Conservation (phyloP, 176 grass and related monocot species). For the bread wheat (Triticum aestivum) region IWGSC_CS_RefSeq_v2.1 NC_057795.1:426270793-426271292, state of each 20-base stretch:
- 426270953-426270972: slow-evolving; percentile 8
- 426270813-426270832: not conserved
- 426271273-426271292: slow-evolving; percentile 54
- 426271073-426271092: slow-evolving; percentile 33
- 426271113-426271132: not conserved
- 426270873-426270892: not conserved
- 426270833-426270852: not conserved
- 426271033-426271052: slow-evolving; percentile 21
- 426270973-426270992: not conserved
- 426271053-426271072: slow-evolving; percentile 31
- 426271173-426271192: not conserved
- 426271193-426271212: slow-evolving; percentile 12
- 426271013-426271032: not conserved
- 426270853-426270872: not conserved
- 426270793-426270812: not conserved
- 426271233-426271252: slow-evolving; percentile 22
- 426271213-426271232: slow-evolving; percentile 44
- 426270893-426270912: not conserved
- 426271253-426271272: slow-evolving; percentile 45
- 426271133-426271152: slow-evolving; percentile 35
- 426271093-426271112: slow-evolving; percentile 51
- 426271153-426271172: slow-evolving; percentile 31
- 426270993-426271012: not conserved
- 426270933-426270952: not conserved
- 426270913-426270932: not conserved